These are phyloP conservation scores for Chlorokybus atmophyticus DNA, from an alignment of 139 green algal species.

Conservation along the genomic window DNA sequence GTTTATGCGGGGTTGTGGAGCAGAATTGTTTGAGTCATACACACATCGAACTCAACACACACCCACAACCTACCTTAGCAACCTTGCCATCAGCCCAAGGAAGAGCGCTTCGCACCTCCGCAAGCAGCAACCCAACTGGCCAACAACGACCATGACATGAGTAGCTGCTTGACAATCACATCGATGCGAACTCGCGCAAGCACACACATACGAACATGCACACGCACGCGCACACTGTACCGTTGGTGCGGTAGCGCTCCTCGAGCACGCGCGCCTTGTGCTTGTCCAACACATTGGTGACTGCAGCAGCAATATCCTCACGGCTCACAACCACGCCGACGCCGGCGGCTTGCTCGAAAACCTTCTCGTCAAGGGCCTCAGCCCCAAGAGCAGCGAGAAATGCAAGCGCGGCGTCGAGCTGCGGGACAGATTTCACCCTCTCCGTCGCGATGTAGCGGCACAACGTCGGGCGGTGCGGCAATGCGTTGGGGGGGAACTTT, in stretches of 20 bases:
- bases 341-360: not conserved
- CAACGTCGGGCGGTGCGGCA: constrained; percentile 8
- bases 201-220: not conserved
- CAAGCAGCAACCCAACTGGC: constrained; percentile 14
- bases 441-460: constrained; percentile 8
- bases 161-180: not conserved
- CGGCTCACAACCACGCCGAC: constrained; percentile 15
- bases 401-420: not conserved
- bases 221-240: constrained; percentile 10
- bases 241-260: constrained; percentile 21
- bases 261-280: constrained; percentile 16
- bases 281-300: constrained; percentile 3
- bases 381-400: not conserved
- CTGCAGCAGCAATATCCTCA: constrained; percentile 17
- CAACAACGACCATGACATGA: not conserved
- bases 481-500: constrained; percentile 25
- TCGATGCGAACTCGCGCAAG: not conserved
- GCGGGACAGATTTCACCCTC: not conserved
- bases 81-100: constrained; percentile 22
- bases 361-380: not conserved
- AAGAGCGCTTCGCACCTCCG: constrained; percentile 3
- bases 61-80: constrained; percentile 7
- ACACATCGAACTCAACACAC: not conserved
- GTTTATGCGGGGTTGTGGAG: constrained; percentile 6
- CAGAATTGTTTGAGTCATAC: not conserved